Evolutionary conservation across 2,329 filamentous ascomycete genomes (phyloP), one percentile per base, ranked within the genome.

Genomic region (Fusarium temperatum): DNA sequence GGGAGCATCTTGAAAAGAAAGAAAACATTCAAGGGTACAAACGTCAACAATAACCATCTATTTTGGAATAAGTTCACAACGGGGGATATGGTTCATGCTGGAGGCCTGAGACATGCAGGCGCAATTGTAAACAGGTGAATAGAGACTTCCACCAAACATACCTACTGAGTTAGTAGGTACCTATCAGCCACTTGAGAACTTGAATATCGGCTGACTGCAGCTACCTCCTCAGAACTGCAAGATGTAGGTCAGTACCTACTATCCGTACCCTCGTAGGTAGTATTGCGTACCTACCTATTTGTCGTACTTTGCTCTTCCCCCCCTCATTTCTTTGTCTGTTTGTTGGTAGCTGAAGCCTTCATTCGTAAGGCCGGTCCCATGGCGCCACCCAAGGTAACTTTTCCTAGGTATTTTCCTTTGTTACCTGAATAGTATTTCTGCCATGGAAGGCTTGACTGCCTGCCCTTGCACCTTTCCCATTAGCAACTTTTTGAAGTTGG

Each of bases 181-280:
- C 15, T 32, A 68, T 51, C 38, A 28, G 54, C 55, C 56, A 47
- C 55, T 53, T 36, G 35, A 54, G 35, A 28, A 39, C 18, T 28
- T 36, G 51, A 57, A 35, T 59, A 65, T 51, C 71, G 71, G 67
- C 50, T 74, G 63, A 62, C 63, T 59, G 47, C 70, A 67, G 55
- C 62, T 30, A 38, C 18, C 22, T 38, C 32, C 50, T 26, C 24
- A 39, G 44, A 18, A 28, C 17, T 30, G 41, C 22, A 26, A 36
- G 45, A 47, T 28, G 45, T 47, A 28, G 26, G 45, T 15, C 15
- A 28, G 42, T 44, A 17, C 41, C 41, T 42, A 42, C 41, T 26
- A 26, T 26, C 26, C 26, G 26, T 42, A 42, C n/a, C 41, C 8
- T 30, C 8, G 30, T 13, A n/a, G 9, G 41, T 44, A 45, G 41